Base-by-base conservation (phyloP, 768 basidiomycete genomes). In the Rickenella mellea region DNA sequence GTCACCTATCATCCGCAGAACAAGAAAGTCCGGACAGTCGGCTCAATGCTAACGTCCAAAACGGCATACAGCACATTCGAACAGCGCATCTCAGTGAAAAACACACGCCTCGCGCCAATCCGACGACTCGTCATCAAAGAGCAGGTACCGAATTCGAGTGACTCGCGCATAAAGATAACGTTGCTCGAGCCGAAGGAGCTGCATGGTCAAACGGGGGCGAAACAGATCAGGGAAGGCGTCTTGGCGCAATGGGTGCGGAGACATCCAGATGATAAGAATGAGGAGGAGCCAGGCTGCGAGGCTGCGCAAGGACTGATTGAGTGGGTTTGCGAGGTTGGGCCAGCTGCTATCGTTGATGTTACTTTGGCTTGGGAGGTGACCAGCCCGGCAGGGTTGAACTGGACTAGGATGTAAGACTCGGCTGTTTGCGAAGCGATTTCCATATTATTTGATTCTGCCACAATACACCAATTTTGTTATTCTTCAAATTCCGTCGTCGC, bases 331-430 rank as follows among this genome's bases (percentile, higher is more conserved):
- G 63, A 55, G 20, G 55, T 77, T 24, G 65, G 58, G 6, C 63
- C 61, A 12, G 70, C 68, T 11, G 61, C 59, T 42, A 67, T 66
- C 49, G 56, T 71, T 14, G 55, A 54, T 9, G 49, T 80, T 14
- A 62, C 69, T 40, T 63, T 71, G 1, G 60, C 69, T 45, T 80
- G 74, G 70, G 76, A 78, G 44, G 61, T 76, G 36, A 72, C 66
- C 49, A 66, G 62, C 0, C 66, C 70, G 2, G 51, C 39, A 14
- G 48, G 49, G 6, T 14, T 51, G 28, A 29, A 28, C 15, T 54
- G 52, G 52, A 40, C 5, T 5, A 40, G 27, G 12, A 17, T 19
- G 12, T 36, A 15, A 36, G n/a, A n/a, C n/a, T n/a, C n/a, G n/a
- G n/a, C n/a, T n/a, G n/a, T n/a, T n/a, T n/a, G n/a, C n/a, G n/a